Base-by-base conservation (phyloP, 179 eudicot species). In the Beta corolliflora region DNA sequence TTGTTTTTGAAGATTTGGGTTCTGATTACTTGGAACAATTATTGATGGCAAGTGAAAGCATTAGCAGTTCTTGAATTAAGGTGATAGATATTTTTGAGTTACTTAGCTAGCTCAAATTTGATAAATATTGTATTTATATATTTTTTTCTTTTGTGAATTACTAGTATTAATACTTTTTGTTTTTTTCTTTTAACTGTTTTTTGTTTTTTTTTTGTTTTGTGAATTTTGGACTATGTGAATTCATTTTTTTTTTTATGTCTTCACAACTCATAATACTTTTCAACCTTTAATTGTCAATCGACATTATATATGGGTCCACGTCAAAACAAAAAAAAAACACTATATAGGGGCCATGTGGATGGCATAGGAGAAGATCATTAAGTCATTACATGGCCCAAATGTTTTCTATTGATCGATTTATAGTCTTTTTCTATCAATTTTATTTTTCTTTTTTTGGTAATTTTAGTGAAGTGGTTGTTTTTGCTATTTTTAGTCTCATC, bases 1-100 rank as follows among this genome's bases (percentile, higher is more conserved):
- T 90, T 78, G 94, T 88, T 70, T 91, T 91, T 71, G 91, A 91
- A 77, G 93, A 91, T 73, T 87, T 91, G 83, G 93, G 93, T 56
- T 73, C 82, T n/a, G 92, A 89, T 77, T 91, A 88, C 58, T 90
- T 92, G 90, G 97, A 92, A 63, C 84, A 89, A 80, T 91, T 92
- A 53, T 81, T 92, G 80, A 87, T 70, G 74, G 79, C 83, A 56
- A 86, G 87, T 64, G 86, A 82, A 54, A 68, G 54, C 16, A 14
- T 71, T 45, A 80, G 60, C 68, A 63, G 21, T 73, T 44, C 15
- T 14, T 64, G 21, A 14, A 4, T 64, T 64, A 16, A 64, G 18
- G 69, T 64, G 41, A 64, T 64, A 11, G 41, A 64, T 64, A 11
- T 29, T 64, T 64, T 64, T 9, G 6, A 60, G 52, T 48, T 48